A percentile compares a stretch with the other conserved stretches of the same genome.
These are phyloP conservation scores for Erythrobasidium hasegawianum DNA, from an alignment of 1,284 basidiomycete species.

Conservation along the genomic window DNA sequence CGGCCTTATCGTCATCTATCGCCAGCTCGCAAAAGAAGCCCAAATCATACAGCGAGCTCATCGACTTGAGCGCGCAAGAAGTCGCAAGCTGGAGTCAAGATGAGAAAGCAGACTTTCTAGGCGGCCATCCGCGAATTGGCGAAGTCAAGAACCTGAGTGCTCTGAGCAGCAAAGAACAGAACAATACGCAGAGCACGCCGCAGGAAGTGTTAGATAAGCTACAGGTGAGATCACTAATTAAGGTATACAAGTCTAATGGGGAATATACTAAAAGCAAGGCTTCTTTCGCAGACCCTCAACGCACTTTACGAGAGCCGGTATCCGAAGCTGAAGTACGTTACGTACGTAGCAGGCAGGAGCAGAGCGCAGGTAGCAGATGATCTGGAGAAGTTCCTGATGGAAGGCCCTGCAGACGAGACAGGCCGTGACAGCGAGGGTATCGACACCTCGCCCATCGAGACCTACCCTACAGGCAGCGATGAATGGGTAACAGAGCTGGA, in stretches of 20 bases:
- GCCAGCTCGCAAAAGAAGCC: slow-evolving; percentile 24
- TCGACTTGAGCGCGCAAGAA: slow-evolving; percentile 59
- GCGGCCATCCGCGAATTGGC: slow-evolving; percentile 82
- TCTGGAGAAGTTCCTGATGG: slow-evolving; percentile 59
- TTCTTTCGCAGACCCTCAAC: slow-evolving; percentile 56
- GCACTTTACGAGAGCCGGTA: slow-evolving; percentile 68
- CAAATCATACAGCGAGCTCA: slow-evolving; percentile 58
- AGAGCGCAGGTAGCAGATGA: slow-evolving; percentile 68
- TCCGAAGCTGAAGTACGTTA: slow-evolving; percentile 75
- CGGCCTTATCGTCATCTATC: slow-evolving; percentile 18
- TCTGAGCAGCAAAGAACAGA: slow-evolving; percentile 74
- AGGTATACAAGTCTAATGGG: neutral
- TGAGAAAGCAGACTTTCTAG: slow-evolving; percentile 66
- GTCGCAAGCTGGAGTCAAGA: slow-evolving; percentile 59
- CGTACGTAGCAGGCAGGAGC: slow-evolving; percentile 80
- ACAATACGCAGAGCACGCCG: slow-evolving; percentile 45
- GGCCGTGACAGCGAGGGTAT: slow-evolving; percentile 22
- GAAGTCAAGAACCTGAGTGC: slow-evolving; percentile 65
- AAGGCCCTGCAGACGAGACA: neutral
- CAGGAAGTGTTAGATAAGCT: slow-evolving; percentile 42
- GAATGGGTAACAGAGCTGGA: slow-evolving; percentile 25
- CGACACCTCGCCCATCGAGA: slow-evolving; percentile 10
- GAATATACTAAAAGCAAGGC: neutral
- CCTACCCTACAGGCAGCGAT: slow-evolving; percentile 6
- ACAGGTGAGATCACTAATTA: slow-evolving; percentile 36